These are phyloP conservation scores for Pseudopithomyces maydicus DNA, from an alignment of 2,329 filamentous ascomycete species.

Conservation along the genomic window DNA sequence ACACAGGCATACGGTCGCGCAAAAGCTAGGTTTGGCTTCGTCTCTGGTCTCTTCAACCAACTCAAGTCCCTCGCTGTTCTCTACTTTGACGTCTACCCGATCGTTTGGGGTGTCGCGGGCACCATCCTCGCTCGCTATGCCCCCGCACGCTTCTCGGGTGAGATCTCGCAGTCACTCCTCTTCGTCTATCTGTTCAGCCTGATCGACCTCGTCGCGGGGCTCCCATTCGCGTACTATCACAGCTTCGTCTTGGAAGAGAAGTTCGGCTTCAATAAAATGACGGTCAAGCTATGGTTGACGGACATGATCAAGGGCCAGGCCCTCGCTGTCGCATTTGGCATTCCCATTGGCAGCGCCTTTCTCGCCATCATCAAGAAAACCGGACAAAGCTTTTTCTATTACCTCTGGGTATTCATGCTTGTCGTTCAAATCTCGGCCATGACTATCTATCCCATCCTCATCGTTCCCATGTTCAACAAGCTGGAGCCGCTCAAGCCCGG, in stretches of 20 bases:
- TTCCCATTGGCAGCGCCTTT: conserved; percentile 89
- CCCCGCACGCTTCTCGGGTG: conserved; percentile 80
- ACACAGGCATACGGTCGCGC: conserved; percentile 82
- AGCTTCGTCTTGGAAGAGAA: conserved; percentile 96
- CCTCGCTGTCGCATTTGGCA: conserved; percentile 77
- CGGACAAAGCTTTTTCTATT: conserved; percentile 95
- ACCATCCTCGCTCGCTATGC: conserved; percentile 73
- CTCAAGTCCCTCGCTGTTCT: conserved; percentile 88
- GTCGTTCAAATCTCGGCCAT: conserved; percentile 92
- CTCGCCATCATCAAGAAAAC: conserved; percentile 93
- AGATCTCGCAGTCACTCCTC: conserved; percentile 90
- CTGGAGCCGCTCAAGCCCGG: conserved; percentile 89
- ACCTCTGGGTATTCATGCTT: conserved; percentile 92
- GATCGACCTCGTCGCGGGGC: conserved; percentile 76
- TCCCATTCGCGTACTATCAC: conserved; percentile 87
- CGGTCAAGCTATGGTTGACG: conserved; percentile 80
- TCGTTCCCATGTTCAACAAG: conserved; percentile 97
- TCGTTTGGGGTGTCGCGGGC: conserved; percentile 85
- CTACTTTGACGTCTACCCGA: conserved; percentile 87
- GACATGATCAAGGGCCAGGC: conserved; percentile 92
- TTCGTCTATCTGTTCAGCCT: conserved; percentile 89
- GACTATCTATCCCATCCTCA: conserved; percentile 92
- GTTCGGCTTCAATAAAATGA: conserved; percentile 99
- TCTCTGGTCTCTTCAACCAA: conserved; percentile 82
- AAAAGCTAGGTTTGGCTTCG: conserved; percentile 87